Evolutionary conservation across 2,329 filamentous ascomycete species (phyloP), one percentile per base, ranked within the genome.

Genomic region (Talaromyces sp.): DNA sequence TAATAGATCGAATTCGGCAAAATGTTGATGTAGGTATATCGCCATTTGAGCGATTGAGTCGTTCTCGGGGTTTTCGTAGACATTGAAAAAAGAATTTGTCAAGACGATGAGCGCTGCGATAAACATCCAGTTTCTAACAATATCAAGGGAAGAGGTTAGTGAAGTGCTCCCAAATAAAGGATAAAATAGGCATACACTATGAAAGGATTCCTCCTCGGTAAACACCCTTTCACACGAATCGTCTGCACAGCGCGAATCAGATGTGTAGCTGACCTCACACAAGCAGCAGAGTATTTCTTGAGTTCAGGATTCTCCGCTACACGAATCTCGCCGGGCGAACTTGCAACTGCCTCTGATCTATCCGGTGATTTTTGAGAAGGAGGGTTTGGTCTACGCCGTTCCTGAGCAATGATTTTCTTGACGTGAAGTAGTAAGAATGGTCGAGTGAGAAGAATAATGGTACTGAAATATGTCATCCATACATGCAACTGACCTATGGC

Each of bases 391-490:
- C 46, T 43, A 19, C 39, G 33, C 11, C 56, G 54, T 21, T 53
- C 50, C 56, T 59, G 31, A 15, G 56, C 33, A 40, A 64, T 52
- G 10, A 62, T 61, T 21, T 64, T 64, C 51, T 64, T 63, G 0
- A 62, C 60, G n/a, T 62, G 60, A 21, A 62, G 58, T 21, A 64
- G 53, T 15, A 64, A 58, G 66, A 88, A 87, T 0, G 86, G 85
- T 28, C 85, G 77, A 1, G 83, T 85, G 1, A 88, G 76, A 0
- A 88, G 75, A 25, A 88, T 80, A 41, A 86, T 79, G 0, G 83
- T 82, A 65, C 88, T 84, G 57, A 79, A 82, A 58, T 86, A 82
- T 36, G 87, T 73, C 22, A 88, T 72, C 60, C 86, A 85, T 58
- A 81, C 75, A 62, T 88, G 85, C 5, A 88, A 70, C n/a, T 84